A percentile compares a stretch with the other conserved stretches of the same genome.
Conservation (phyloP, 2,329 filamentous ascomycete genomes). For the Trichoderma guizhouense region DNA sequence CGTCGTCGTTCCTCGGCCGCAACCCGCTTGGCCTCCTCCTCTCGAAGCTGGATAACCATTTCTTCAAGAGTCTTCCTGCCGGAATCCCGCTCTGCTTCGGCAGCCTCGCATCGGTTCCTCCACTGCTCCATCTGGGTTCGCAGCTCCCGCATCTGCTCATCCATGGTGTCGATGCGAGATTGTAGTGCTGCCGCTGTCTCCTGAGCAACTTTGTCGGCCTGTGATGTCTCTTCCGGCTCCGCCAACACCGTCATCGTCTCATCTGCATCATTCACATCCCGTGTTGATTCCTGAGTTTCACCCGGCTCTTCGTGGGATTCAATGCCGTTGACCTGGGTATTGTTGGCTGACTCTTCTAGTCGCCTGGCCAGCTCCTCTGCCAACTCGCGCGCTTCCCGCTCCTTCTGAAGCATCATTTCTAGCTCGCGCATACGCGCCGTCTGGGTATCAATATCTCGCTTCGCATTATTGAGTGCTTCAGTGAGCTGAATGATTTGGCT, state of each 20-base stretch:
- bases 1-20: constrained; percentile 41
- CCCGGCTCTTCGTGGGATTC: constrained; percentile 27
- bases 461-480: constrained; percentile 78
- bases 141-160: constrained; percentile 76
- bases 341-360: constrained; percentile 55
- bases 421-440: constrained; percentile 74
- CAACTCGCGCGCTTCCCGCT: constrained; percentile 75
- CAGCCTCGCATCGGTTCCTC: constrained; percentile 72
- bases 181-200: constrained; percentile 45
- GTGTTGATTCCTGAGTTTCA: constrained; percentile 21
- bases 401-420: constrained; percentile 69
- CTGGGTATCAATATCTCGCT: constrained; percentile 84
- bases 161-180: constrained; percentile 70
- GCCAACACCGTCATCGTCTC: background rate
- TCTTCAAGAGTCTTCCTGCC: constrained; percentile 75
- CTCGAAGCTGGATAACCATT: constrained; percentile 80
- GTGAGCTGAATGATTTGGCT: constrained; percentile 81
- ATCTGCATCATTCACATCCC: background rate
- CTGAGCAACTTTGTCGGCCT: constrained; percentile 18
- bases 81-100: constrained; percentile 72
- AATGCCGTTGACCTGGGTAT: constrained; percentile 31
- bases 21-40: constrained; percentile 54
- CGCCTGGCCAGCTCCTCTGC: constrained; percentile 79
- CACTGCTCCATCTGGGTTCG: constrained; percentile 76
- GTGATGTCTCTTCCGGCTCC: background rate